Base-by-base conservation (phyloP, 495 filamentous ascomycete genomes). In the Margaritispora aquatica region DNA sequence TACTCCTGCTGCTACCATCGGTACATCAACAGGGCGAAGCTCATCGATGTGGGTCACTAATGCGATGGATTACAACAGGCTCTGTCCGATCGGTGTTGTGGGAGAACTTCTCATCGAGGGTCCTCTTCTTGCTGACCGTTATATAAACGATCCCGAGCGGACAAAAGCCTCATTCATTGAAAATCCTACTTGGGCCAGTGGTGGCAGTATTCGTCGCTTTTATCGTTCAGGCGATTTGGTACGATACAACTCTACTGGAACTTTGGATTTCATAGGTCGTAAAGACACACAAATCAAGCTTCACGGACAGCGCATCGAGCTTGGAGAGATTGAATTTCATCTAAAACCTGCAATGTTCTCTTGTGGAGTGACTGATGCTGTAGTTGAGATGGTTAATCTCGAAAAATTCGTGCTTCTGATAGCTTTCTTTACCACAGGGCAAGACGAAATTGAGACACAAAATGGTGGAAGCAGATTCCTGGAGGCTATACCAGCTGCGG, bases 151-250 rank as follows among this genome's bases (percentile, higher is more conserved):
- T 24, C 34, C 52, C 1, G 49, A 57, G 19, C 57, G 58, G 47
- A 64, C 62, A 0, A 27, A 48, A 1, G 46, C 26, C 10, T n/a
- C 69, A 0, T 68, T 85, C 19, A 65, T 63, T 26, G 61, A 53
- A 26, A 17, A 63, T 47, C 65, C 15, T 58, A 31, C 20, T 48
- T 69, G 19, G 46, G 1, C 3, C 1, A 8, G n/a, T n/a, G 26
- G 26, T 15, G 21, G 13, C 17, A 51, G 24, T 67, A 64, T 20
- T 22, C 75, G 83, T 4, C 1, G 36, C 59, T 94, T 71, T 77
- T 53, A 53, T 20, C 23, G 87, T 15, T 96, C 92, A 0, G 92
- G 92, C 3, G 92, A 96, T 68, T 83, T 84, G 60, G 92, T 87
- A 0, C 76, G 83, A 20, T 78, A 92, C 29, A 70, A 83, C 5